Percentiles rank a stretch among this genome's conserved stretches.
These are phyloP conservation scores for Epicoccum sorghinum DNA, from an alignment of 2,329 filamentous ascomycete species.

Conservation along the genomic window DNA sequence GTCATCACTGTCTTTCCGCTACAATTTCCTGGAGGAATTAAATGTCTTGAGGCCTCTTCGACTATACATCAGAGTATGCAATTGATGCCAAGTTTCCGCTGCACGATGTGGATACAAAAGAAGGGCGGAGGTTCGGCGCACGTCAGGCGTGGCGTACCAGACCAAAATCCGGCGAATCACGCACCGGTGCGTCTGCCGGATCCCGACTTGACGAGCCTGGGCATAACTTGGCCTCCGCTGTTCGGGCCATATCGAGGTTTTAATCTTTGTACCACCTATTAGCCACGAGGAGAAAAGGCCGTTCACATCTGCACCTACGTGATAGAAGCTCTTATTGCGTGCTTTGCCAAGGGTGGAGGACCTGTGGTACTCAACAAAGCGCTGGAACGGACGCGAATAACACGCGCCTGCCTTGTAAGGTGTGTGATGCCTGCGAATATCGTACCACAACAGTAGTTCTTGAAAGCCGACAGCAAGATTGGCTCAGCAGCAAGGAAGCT, in stretches of 20 bases:
- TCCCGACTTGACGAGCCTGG: constrained; percentile 35
- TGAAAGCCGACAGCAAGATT: not conserved
- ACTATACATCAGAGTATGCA: not conserved
- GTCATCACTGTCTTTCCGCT: no score
- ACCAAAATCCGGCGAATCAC: constrained; percentile 25
- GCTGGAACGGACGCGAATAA: not conserved
- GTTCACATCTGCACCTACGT: constrained; percentile 5
- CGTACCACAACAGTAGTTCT: not conserved
- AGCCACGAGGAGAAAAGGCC: constrained; percentile 1
- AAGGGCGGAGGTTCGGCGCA: constrained; percentile 32
- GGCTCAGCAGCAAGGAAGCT: constrained; percentile 9
- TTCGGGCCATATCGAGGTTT: constrained; percentile 12
- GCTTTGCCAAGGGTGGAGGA: not conserved
- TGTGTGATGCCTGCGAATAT: not conserved
- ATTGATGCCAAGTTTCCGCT: constrained; percentile 34
- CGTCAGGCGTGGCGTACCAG: constrained; percentile 25
- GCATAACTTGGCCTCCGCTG: constrained; percentile 34
- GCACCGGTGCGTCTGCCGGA: constrained; percentile 23
- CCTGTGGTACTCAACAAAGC: no score
- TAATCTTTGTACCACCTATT: constrained; percentile 5
- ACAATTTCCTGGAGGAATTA: no score
- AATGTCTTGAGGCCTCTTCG: not conserved
- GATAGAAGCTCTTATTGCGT: constrained; percentile 11
- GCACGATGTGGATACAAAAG: constrained; percentile 22
- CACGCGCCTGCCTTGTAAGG: not conserved